phyloP scores from a whole-genome alignment of 441 rosid genomes.

The Croton setiger region DNA sequence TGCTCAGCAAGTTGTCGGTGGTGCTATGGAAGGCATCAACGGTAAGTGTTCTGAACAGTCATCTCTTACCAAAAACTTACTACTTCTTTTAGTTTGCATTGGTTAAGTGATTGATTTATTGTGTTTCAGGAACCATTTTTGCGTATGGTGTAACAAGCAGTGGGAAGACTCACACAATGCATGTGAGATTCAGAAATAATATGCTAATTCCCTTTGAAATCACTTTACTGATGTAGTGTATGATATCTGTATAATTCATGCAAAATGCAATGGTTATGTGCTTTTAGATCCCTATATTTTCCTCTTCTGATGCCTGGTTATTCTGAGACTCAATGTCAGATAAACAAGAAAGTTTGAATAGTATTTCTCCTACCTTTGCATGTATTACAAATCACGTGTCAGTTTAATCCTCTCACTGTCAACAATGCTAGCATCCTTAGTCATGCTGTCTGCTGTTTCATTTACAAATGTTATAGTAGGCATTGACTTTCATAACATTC shows the following conservation, averaged over 20 bases:
- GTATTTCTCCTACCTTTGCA: neutral
- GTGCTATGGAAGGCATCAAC: constrained; percentile 97
- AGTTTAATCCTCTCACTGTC: neutral
- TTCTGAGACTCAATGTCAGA: neutral
- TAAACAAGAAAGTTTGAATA: neutral
- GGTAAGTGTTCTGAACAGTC: constrained; percentile 41
- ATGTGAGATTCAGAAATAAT: constrained; percentile 51
- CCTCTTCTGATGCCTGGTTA: neutral
- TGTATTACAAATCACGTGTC: neutral
- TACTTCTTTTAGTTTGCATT: neutral
- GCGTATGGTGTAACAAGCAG: constrained; percentile 99
- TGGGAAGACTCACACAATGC: constrained; percentile 99
- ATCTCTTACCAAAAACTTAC: constrained; percentile 12
- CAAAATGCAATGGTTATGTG: neutral
- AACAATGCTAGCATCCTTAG: neutral
- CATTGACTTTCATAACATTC: constrained; percentile 25
- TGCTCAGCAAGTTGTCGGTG: constrained; percentile 91
- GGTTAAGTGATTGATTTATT: constrained; percentile 25
- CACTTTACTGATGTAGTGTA: constrained; percentile 9
- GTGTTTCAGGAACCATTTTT: constrained; percentile 81
- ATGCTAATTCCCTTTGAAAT: constrained; percentile 3
- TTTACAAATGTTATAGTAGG: constrained; percentile 16
- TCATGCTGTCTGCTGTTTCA: constrained; percentile 11
- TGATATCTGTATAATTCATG: neutral
- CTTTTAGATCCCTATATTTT: neutral